Conservation (phyloP, 1,284 basidiomycete genomes). For the Anthracocystis walkeri region DNA sequence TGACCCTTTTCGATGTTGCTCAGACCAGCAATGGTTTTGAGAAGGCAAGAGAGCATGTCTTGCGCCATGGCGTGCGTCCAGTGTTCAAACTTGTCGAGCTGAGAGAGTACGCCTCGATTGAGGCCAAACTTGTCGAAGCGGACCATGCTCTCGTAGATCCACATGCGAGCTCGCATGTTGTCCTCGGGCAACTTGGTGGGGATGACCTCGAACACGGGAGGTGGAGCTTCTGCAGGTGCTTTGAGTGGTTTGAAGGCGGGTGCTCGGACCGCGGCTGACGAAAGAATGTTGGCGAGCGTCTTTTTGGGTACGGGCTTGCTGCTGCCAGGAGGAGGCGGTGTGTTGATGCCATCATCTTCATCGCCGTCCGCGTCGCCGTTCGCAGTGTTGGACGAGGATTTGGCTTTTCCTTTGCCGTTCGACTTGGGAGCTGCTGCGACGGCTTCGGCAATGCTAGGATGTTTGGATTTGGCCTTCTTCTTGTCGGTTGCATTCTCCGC, state of each 20-base stretch:
- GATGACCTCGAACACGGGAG: constrained; percentile 48
- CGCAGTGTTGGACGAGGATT: constrained; percentile 8
- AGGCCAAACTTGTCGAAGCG: constrained; percentile 60
- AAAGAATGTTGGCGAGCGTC: constrained; percentile 29
- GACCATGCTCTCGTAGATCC: constrained; percentile 62
- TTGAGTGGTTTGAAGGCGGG: constrained; percentile 41
- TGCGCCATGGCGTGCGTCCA: constrained; percentile 55
- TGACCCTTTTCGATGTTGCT: constrained; percentile 53
- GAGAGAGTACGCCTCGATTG: constrained; percentile 32
- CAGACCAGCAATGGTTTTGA: constrained; percentile 50
- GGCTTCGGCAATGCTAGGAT: constrained; percentile 21
- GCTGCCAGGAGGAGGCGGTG: constrained; percentile 33
- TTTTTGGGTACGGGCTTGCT: constrained; percentile 20
- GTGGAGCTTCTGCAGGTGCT: constrained; percentile 26
- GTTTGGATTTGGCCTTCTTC: constrained; percentile 16
- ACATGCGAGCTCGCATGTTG: constrained; percentile 59
- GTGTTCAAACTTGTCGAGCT: constrained; percentile 57
- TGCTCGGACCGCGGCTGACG: constrained; percentile 8
- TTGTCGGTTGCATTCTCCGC: constrained; percentile 11
- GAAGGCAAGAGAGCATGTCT: constrained; percentile 48
- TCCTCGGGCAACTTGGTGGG: constrained; percentile 47
- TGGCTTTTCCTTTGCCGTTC: constrained; percentile 16
- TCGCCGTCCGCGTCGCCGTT: constrained; percentile 8
- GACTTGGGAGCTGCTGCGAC: constrained; percentile 17
- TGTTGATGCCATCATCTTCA: constrained; percentile 32